Evolutionary conservation across 768 basidiomycete genomes (phyloP), one percentile per base, ranked within the genome.

Genomic region (Fibroporia radiculosa): DNA sequence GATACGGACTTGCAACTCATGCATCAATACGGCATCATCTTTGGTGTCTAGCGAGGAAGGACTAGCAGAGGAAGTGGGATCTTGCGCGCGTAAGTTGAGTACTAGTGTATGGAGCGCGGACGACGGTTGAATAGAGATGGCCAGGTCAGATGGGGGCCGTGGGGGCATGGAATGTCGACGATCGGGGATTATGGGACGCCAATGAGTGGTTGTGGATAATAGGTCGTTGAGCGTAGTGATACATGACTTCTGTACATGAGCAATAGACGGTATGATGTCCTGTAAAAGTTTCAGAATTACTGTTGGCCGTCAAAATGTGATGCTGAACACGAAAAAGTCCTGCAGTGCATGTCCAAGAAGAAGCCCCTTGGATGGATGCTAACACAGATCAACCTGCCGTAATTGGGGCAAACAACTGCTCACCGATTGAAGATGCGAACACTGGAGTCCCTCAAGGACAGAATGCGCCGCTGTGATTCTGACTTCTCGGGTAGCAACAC

Each of bases 151-250:
- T 3, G 55, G 45, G 14, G 71, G 58, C n/a, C 62, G 56, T 3
- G 74, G 61, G 16, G 78, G 75, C 70, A 80, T 73, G 8, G 81
- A 80, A 55, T 78, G 75, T 39, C 78, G 68, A 27, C 78, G 73
- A 57, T 77, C 71, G 48, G 79, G 75, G 20, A 80, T 65, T 45
- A 78, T 78, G 7, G 77, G 69, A 41, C 65, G 69, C 78, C 74
- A 78, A 46, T 64, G 25, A 28, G 45, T 16, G n/a, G 47, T 55
- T 1, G 63, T 62, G 13, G 73, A 67, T 18, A 88, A 74, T 18
- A 89, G 68, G 59, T 77, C 80, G 53, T 80, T 77, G 37, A 91
- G 67, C 2, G 83, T 84, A 68, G 79, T 80, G 20, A 90, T 56
- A 58, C 84, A 88, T 14, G 84, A 84, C 47, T 71, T 74, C 54